phyloP scores from a whole-genome alignment of 2,329 filamentous ascomycete genomes.

The Xylariaceae sp. region DNA sequence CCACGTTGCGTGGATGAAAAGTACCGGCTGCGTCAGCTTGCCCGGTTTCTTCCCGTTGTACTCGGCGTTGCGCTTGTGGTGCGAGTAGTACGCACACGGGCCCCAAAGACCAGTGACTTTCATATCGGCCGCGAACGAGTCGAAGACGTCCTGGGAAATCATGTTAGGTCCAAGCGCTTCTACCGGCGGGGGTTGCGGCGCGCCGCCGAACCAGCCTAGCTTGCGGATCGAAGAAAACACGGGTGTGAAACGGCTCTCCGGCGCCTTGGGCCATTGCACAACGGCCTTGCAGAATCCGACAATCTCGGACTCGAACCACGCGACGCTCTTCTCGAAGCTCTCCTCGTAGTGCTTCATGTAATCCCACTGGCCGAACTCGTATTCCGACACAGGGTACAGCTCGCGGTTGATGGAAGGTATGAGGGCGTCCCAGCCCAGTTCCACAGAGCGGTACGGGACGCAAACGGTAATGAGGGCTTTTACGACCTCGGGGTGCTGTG shows the following conservation, averaged over 20 bases:
- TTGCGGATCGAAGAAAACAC: constrained; percentile 9
- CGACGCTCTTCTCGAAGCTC: constrained; percentile 24
- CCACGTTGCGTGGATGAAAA: constrained; percentile 37
- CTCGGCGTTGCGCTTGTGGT: constrained; percentile 40
- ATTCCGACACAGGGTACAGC: constrained; percentile 43
- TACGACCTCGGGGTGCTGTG: constrained; percentile 29
- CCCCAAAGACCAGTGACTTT: constrained; percentile 38
- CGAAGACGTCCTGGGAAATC: constrained; percentile 20
- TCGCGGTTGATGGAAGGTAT: constrained; percentile 39
- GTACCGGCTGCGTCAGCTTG: constrained; percentile 29
- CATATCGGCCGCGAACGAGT: constrained; percentile 31
- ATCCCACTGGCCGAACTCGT: constrained; percentile 34
- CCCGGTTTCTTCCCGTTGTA: constrained; percentile 35
- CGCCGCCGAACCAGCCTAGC: constrained; percentile 15
- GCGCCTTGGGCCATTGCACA: constrained; percentile 24
- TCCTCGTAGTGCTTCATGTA: constrained; percentile 31
- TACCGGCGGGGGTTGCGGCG: constrained; percentile 2
- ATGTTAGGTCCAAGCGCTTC: background rate
- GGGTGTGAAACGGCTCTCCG: constrained; percentile 25
- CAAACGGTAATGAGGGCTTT: constrained; percentile 29
- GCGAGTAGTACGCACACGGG: constrained; percentile 34
- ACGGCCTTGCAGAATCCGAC: constrained; percentile 11
- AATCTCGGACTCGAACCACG: constrained; percentile 21
- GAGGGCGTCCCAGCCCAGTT: constrained; percentile 38
- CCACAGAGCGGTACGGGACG: constrained; percentile 41